Evolutionary conservation across 2,329 filamentous ascomycete species (phyloP).

Genomic region (Cladosporium cucumerinum): DNA sequence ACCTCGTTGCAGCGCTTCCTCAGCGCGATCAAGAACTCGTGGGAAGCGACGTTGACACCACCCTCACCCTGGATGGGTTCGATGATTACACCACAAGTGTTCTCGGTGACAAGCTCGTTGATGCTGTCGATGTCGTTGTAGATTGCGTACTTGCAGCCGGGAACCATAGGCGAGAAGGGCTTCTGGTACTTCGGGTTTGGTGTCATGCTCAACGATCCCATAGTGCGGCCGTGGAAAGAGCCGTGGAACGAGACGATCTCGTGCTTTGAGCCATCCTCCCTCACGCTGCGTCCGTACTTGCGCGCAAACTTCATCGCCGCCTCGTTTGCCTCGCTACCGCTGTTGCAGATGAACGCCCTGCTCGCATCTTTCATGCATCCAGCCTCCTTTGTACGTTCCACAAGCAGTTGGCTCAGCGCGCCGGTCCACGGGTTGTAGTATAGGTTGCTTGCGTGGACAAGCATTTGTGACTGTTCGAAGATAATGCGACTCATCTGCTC

Average conservation of each 20-base stretch:
- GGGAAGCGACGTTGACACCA: constrained; percentile 77
- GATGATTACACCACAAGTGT: constrained; percentile 90
- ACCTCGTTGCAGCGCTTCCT: constrained; percentile 80
- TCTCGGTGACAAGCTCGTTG: constrained; percentile 70
- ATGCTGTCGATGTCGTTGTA: constrained; percentile 79
- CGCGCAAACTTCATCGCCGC: constrained; percentile 95
- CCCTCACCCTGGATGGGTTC: constrained; percentile 98
- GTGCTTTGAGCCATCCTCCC: constrained; percentile 55
- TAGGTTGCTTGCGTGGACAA: constrained; percentile 91
- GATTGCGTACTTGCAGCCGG: constrained; percentile 81
- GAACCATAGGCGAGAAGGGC: constrained; percentile 92
- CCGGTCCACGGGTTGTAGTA: constrained; percentile 98
- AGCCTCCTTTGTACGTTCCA: constrained; percentile 74
- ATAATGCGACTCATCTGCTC: constrained; percentile 71
- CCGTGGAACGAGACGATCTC: constrained; percentile 88
- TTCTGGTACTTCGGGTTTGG: constrained; percentile 97
- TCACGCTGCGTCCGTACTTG: constrained; percentile 69
- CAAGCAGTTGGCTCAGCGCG: constrained; percentile 76
- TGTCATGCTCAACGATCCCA: constrained; percentile 92
- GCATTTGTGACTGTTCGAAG: constrained; percentile 62
- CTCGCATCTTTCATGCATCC: constrained; percentile 78
- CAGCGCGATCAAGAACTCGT: constrained; percentile 81
- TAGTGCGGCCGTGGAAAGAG: constrained; percentile 94
- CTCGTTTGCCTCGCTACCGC: constrained; percentile 94
- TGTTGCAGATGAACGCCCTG: constrained; percentile 91